These are phyloP conservation scores for Penicillium verrucosum DNA, from an alignment of 2,329 filamentous ascomycete species.

Conservation along the genomic window DNA sequence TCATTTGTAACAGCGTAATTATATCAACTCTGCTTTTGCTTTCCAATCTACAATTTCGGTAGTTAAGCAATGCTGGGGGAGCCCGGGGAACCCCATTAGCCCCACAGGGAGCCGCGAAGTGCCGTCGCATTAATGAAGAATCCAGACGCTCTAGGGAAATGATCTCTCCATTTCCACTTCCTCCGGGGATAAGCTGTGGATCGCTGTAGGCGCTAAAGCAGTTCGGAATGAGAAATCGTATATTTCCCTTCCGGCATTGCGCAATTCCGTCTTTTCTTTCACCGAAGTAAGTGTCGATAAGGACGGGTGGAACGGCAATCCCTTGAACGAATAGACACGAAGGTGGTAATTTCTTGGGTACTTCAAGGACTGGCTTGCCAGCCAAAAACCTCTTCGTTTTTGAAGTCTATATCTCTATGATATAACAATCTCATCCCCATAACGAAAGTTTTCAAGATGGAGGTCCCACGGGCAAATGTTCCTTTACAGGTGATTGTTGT, in stretches of 20 bases:
- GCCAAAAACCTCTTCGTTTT: neutral
- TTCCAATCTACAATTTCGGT: neutral
- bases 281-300: neutral
- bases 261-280: neutral
- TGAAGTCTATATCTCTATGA: neutral
- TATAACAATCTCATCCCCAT: neutral
- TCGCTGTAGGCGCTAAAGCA: neutral
- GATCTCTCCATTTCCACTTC: neutral
- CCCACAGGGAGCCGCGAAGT: neutral
- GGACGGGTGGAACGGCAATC: neutral
- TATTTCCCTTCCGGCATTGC: neutral
- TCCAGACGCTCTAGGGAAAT: neutral
- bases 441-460: slow-evolving; percentile 15
- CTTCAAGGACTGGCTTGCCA: neutral
- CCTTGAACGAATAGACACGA: neutral
- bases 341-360: neutral
- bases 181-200: neutral
- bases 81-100: neutral
- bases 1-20: neutral
- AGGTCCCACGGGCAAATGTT: slow-evolving; percentile 23
- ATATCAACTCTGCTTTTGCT: no score
- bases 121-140: neutral
- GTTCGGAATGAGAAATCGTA: neutral
- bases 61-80: neutral
- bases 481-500: slow-evolving; percentile 34